Evolutionary conservation across 768 basidiomycete genomes (phyloP).

Genomic region (Psilocybe tampanensis): DNA sequence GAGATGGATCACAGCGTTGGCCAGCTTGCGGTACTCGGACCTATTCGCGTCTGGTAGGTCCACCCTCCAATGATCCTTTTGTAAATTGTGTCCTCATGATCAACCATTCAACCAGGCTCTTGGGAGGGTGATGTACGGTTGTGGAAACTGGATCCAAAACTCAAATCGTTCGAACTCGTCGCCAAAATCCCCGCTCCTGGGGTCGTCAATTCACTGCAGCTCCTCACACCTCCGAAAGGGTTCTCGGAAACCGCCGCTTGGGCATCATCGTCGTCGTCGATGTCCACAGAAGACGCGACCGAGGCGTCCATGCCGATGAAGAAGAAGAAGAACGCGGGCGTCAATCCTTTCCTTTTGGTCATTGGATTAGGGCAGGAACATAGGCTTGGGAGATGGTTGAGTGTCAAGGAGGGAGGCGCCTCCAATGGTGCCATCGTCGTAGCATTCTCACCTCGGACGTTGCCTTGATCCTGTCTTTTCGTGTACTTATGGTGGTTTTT

Average conservation of each 20-base stretch:
- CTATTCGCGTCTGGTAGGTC: constrained; percentile 81
- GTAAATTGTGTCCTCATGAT: constrained; percentile 2
- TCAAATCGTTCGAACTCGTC: constrained; percentile 74
- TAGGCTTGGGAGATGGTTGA: constrained; percentile 87
- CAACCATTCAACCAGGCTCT: constrained; percentile 87
- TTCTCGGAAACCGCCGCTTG: constrained; percentile 42
- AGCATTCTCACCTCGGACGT: constrained; percentile 23
- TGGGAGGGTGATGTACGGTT: constrained; percentile 90
- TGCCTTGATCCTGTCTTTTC: constrained; percentile 2
- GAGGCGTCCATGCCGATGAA: neutral
- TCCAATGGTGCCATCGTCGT: constrained; percentile 72
- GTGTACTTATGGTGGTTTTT: neutral
- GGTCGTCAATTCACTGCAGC: constrained; percentile 88
- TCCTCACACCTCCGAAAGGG: constrained; percentile 58
- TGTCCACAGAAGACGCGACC: neutral
- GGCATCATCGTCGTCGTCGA: constrained; percentile 24
- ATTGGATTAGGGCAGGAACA: constrained; percentile 89
- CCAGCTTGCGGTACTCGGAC: constrained; percentile 85
- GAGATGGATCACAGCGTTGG: constrained; percentile 90
- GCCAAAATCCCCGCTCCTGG: constrained; percentile 71
- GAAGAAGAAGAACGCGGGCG: constrained; percentile 19
- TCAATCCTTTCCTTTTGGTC: constrained; percentile 56
- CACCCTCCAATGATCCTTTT: constrained; percentile 15
- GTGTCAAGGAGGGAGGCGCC: constrained; percentile 65
- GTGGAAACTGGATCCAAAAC: constrained; percentile 84